Base-by-base conservation (phyloP, 2,329 filamentous ascomycete genomes). In the Blastomyces parvus region DNA sequence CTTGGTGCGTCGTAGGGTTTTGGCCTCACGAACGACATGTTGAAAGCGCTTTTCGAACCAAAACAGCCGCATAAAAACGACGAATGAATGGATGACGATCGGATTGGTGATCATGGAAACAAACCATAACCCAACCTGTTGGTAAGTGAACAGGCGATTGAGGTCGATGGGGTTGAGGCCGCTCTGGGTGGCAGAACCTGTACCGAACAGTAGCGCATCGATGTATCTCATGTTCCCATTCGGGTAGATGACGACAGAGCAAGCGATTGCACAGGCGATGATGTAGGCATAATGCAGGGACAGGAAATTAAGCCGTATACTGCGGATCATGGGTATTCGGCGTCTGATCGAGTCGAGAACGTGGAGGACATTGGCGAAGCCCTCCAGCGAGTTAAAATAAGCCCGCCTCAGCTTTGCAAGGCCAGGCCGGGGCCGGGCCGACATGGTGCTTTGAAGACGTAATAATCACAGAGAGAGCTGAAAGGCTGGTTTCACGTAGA, bases 11-110 rank as follows among this genome's bases (percentile, higher is more conserved):
- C 92, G 85, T 61, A 87, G 80, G 53, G 78, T 81, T 62, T 86
- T 84, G 1, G 89, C 86, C 69, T 96, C 89, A 42, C 82, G 82
- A 17, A 89, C 91, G 67, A 96, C 84, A 69, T 89, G 83, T 72
- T 96, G 89, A 73, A 99, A 97, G 8, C 92, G 86, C 76, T 95
- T 96, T 76, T 99, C 92, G 73, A 99, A 99, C 93, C 93, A 99
- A 77, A 96, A 97, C 1, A 99, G 81, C 33, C 94, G 88, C 17
- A 97, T 82, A 69, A 96, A 93, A 8, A 99, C 94, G 55, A 99
- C 91, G 55, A 85, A 88, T 1, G 89, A 85, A 71, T 96, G 86
- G 69, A 96, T 87, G 57, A 89, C 87, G 65, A 96, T 94, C 0
- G 91, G 91, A 60, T 91, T 96, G 33, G 88, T 86, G 14, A 90